phyloP scores from a whole-genome alignment of 441 rosid genomes.

The Gossypium lobatum region DNA sequence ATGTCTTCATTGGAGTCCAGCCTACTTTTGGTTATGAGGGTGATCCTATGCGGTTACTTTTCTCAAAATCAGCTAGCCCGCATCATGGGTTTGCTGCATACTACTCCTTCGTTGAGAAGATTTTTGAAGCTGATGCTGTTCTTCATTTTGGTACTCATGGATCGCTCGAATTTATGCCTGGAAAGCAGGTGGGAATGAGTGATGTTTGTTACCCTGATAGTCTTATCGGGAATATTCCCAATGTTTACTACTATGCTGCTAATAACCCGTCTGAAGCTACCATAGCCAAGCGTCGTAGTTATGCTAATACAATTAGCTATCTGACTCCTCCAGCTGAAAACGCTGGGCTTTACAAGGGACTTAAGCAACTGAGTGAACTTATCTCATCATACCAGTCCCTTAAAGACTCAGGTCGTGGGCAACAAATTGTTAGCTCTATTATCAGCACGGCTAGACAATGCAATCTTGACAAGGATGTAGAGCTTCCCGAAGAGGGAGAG shows the following conservation, averaged over 20 bases:
- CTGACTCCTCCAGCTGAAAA: conserved; percentile 99
- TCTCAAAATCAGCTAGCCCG: conserved; percentile 97
- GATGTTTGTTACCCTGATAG: conserved; percentile 92
- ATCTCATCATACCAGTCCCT: conserved; percentile 94
- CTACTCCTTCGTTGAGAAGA: conserved; percentile 90
- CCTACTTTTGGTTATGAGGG: conserved; percentile 99
- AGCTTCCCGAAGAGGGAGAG: conserved; percentile 76
- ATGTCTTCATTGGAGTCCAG: conserved; percentile 94
- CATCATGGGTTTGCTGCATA: conserved; percentile 98
- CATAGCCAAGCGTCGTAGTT: conserved; percentile 94
- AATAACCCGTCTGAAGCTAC: conserved; percentile 98
- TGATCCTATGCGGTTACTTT: conserved; percentile 94
- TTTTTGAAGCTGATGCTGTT: conserved; percentile 92
- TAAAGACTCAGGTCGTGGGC: conserved; percentile 90
- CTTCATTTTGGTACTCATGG: conserved; percentile 99
- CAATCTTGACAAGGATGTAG: conserved; percentile 96
- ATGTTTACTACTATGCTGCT: conserved; percentile 92
- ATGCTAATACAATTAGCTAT: conserved; percentile 93
- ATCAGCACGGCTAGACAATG: conserved; percentile 94
- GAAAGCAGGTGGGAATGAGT: conserved; percentile 99
- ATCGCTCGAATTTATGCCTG: conserved; percentile 98
- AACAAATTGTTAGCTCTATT: conserved; percentile 87
- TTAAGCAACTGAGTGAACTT: conserved; percentile 93
- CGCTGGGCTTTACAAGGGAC: conserved; percentile 98
- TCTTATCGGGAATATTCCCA: conserved; percentile 95